These are phyloP conservation scores for Fomitiporia mediterranea DNA, from an alignment of 1,284 basidiomycete genomes.

Conservation along the genomic window DNA sequence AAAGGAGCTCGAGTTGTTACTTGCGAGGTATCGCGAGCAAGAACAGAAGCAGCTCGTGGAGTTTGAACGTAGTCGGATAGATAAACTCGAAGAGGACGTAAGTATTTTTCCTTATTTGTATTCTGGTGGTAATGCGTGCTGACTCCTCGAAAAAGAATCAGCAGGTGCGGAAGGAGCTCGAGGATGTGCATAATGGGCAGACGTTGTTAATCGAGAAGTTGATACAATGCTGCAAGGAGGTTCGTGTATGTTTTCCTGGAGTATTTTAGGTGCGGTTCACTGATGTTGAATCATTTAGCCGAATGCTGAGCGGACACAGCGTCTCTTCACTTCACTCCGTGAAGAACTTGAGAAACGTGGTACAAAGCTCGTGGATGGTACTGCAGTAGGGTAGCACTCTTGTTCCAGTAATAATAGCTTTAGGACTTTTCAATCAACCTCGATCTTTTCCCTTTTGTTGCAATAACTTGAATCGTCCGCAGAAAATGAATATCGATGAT, in stretches of 20 bases:
- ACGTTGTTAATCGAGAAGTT: conserved; percentile 74
- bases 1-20: conserved; percentile 78
- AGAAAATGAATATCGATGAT: neutral
- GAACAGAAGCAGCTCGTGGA: conserved; percentile 78
- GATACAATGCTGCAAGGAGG: conserved; percentile 79
- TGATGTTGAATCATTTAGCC: conserved; percentile 47
- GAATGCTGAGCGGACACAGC: conserved; percentile 72
- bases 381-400: conserved; percentile 41
- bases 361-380: conserved; percentile 38
- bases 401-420: neutral
- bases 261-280: conserved; percentile 13
- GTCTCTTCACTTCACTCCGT: conserved; percentile 69
- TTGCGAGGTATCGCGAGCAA: conserved; percentile 76
- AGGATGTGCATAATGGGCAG: conserved; percentile 68
- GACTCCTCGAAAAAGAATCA: conserved; percentile 41
- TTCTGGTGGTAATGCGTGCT: neutral
- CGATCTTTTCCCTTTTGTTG: neutral
- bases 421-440: neutral
- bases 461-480: too few relatives aligned
- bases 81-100: conserved; percentile 69
- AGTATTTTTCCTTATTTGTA: conserved; percentile 22
- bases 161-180: conserved; percentile 65
- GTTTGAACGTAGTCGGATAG: conserved; percentile 60
- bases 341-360: conserved; percentile 74
- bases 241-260: conserved; percentile 27